A percentile compares a stretch with the other conserved stretches of the same genome.
Conservation (phyloP, 352 stramenopile species). For the Pythium oligandrum region DNA sequence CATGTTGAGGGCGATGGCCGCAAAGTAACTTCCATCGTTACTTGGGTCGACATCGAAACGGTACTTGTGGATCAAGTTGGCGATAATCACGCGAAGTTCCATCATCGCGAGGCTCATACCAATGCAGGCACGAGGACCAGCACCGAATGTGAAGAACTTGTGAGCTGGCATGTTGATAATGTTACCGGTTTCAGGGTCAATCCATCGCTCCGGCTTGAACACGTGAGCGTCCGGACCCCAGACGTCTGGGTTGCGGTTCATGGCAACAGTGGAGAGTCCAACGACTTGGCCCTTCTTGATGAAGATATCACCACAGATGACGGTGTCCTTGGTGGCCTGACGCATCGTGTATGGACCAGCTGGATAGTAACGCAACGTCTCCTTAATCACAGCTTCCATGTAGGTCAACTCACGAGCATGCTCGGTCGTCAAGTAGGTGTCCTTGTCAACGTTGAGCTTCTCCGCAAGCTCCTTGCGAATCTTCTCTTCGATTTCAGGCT, state of each 20-base stretch:
- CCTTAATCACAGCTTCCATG: constrained; percentile 40
- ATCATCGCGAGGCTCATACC: too few species aligned
- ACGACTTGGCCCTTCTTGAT: constrained; percentile 19
- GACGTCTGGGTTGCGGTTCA: constrained; percentile 18
- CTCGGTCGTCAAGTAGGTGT: constrained; percentile 32
- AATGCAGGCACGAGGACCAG: too few species aligned
- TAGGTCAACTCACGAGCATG: constrained; percentile 45
- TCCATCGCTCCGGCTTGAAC: constrained; percentile 48
- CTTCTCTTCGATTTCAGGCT: constrained; percentile 40
- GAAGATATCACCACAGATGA: constrained; percentile 20
- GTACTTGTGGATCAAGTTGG: too few species aligned
- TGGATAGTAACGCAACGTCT: constrained; percentile 56
- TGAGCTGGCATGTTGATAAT: too few species aligned
- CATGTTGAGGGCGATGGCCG: too few species aligned
- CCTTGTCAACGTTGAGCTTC: background rate
- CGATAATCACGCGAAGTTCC: too few species aligned
- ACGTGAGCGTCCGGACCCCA: constrained; percentile 42
- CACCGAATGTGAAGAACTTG: too few species aligned
- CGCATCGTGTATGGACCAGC: constrained; percentile 50
- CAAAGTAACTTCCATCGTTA: too few species aligned
- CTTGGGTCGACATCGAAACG: too few species aligned
- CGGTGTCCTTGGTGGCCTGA: constrained; percentile 47
- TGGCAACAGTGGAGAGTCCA: constrained; percentile 23
- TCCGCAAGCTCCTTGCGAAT: constrained; percentile 38
- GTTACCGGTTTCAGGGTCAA: constrained; percentile 14